These are phyloP conservation scores for Podaxis sp. DNA, from an alignment of 768 basidiomycete species.

Conservation along the genomic window DNA sequence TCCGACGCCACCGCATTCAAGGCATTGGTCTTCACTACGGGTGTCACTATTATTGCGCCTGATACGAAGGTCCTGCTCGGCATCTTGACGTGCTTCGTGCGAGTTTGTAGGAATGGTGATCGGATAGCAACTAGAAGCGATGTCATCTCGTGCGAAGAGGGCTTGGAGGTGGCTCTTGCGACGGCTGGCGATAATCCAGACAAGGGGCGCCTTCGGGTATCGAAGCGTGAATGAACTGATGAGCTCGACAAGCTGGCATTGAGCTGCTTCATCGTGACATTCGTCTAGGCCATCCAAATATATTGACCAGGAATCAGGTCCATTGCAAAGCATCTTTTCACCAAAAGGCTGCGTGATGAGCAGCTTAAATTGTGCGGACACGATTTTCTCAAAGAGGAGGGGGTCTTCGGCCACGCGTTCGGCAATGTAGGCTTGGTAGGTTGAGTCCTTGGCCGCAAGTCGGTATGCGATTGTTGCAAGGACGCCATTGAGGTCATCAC, in stretches of 20 bases:
- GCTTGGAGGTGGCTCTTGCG: constrained; percentile 24
- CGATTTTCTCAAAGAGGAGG: constrained; percentile 8
- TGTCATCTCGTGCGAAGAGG: constrained; percentile 6
- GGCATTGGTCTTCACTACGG: background rate
- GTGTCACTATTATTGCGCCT: constrained; percentile 3
- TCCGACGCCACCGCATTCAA: constrained; percentile 18
- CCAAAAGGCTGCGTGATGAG: constrained; percentile 18
- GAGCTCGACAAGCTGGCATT: constrained; percentile 17
- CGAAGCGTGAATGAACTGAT: constrained; percentile 5
- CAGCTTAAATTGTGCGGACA: constrained; percentile 14
- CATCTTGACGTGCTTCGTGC: constrained; percentile 18
- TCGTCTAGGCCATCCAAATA: constrained; percentile 30
- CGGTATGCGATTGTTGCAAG: constrained; percentile 25
- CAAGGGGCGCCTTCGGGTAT: constrained; percentile 14
- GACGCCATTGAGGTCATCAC: constrained; percentile 9
- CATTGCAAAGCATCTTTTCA: background rate
- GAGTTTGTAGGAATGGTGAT: constrained; percentile 14
- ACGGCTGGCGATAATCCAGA: constrained; percentile 26
- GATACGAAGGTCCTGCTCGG: constrained; percentile 18
- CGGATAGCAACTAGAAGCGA: background rate
- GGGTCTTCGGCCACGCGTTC: constrained; percentile 12
- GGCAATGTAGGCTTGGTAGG: constrained; percentile 6
- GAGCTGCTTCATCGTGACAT: constrained; percentile 16
- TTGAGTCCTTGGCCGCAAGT: constrained; percentile 17
- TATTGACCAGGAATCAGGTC: constrained; percentile 13